Base-by-base conservation (phyloP, 192 early-diverging fungal species). In the Coemansia sp. region DNA sequence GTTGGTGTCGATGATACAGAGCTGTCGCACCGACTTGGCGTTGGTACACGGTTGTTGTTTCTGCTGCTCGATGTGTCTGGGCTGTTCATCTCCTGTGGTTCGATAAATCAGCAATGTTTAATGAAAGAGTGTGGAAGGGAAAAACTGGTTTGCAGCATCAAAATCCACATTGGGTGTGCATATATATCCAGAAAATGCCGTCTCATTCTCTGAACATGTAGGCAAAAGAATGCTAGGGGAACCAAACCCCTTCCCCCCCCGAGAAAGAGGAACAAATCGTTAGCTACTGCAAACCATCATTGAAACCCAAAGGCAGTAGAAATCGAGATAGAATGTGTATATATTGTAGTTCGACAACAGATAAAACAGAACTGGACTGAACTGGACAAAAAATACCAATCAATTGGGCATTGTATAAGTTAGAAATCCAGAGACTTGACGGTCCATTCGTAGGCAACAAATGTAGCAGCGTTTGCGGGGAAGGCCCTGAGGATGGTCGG, bases 391-490 rank as follows among this genome's bases (percentile, higher is more conserved):
- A 35, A 10, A 35, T 4, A 35, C 10, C 10, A 35, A 10, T 35
- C 10, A 7, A 10, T 35, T 4, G 5, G 10, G 10, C 5, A 35
- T 35, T 35, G 34, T 35, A 10, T 35, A 35, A 35, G 4, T 35
- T 35, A 51, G 25, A 51, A 51, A 26, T 62, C 61, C 43, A 81
- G 33, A 8, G 70, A 28, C 62, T 82, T 82, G 48, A 77, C 72
- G 28, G 73, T 72, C 71, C 90, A 75, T 63, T 93, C 91, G 60
- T 93, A 93, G 0, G 88, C 84, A 31, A 89, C 84, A 70, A 93
- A 93, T 1, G 91, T 93, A n/a, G 88, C 87, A n/a, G 85, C 91
- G 48, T 91, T 90, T 25, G 91, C 91, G 48, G 91, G 91, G 64
- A 91, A 83, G 30, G 86, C 84, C 42, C 76, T 71, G 29, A 81